Evolutionary conservation across 2,329 filamentous ascomycete species (phyloP).

Genomic region (Plectosphaerella sp.): DNA sequence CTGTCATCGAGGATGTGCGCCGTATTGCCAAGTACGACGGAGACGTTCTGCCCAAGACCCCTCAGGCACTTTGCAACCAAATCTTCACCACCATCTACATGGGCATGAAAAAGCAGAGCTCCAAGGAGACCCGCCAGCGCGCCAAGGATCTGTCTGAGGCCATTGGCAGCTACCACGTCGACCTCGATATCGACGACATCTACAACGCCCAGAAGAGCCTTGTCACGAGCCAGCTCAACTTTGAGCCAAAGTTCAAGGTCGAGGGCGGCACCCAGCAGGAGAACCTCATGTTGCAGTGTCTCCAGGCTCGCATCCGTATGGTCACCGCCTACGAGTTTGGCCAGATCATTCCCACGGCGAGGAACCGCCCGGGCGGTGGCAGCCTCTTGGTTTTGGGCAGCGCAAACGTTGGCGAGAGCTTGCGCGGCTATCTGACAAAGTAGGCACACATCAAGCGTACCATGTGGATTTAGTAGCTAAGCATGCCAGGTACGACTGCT

Average conservation of each 20-base stretch:
- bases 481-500: slow-evolving; percentile 65
- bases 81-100: slow-evolving; percentile 55
- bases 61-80: slow-evolving; percentile 50
- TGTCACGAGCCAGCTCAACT: slow-evolving; percentile 53
- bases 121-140: slow-evolving; percentile 60
- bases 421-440: slow-evolving; percentile 57
- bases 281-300: slow-evolving; percentile 63
- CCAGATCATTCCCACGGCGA: slow-evolving; percentile 56
- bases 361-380: slow-evolving; percentile 50
- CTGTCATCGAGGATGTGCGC: slow-evolving; percentile 32
- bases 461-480: too few relatives aligned
- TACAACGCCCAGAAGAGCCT: slow-evolving; percentile 57
- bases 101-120: slow-evolving; percentile 65
- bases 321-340: slow-evolving; percentile 51
- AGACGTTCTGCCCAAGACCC: slow-evolving; percentile 39
- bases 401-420: slow-evolving; percentile 54
- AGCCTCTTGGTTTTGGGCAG: slow-evolving; percentile 63
- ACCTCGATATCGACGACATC: slow-evolving; percentile 69
- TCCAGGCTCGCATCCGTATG: slow-evolving; percentile 45
- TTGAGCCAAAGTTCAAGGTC: slow-evolving; percentile 51
- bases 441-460: too few relatives aligned
- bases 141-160: slow-evolving; percentile 55
- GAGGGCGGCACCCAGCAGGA: slow-evolving; percentile 58
- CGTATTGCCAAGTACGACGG: slow-evolving; percentile 20
- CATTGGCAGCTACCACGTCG: slow-evolving; percentile 69